Evolutionary conservation across 1,139 yeast genomes (phyloP).

Genomic region (Pichia sp.): DNA sequence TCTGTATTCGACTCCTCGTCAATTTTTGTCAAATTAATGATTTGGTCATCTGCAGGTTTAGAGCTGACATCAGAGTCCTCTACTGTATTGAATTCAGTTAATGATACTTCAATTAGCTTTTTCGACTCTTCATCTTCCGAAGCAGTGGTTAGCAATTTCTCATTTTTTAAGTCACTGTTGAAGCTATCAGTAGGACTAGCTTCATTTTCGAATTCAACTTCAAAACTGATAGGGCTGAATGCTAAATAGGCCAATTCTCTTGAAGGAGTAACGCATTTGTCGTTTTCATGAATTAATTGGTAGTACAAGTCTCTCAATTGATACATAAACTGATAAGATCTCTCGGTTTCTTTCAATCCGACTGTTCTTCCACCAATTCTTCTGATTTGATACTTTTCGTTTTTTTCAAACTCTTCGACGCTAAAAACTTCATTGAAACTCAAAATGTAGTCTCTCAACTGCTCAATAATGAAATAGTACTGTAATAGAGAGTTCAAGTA

Average conservation of each 20-base stretch:
- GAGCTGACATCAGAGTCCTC: background rate
- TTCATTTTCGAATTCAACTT: conserved; percentile 49
- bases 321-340: conserved; percentile 78
- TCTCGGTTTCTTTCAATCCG: conserved; percentile 63
- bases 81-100: background rate
- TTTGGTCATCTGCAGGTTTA: background rate
- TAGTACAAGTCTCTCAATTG: conserved; percentile 65
- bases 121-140: background rate
- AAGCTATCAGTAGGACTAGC: background rate
- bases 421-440: conserved; percentile 40
- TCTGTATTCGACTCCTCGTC: background rate
- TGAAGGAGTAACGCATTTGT: conserved; percentile 72
- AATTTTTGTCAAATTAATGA: background rate
- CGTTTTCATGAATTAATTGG: conserved; percentile 61
- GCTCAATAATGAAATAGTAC: conserved; percentile 81
- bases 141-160: background rate
- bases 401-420: conserved; percentile 30
- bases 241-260: conserved; percentile 86
- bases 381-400: conserved; percentile 38
- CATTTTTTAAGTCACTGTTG: background rate
- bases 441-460: conserved; percentile 66
- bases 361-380: conserved; percentile 86
- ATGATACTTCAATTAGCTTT: background rate
- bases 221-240: conserved; percentile 68
- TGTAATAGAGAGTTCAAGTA: conserved; percentile 86